phyloP scores from a whole-genome alignment of 345 rosid species.

The Heritiera fomes region DNA sequence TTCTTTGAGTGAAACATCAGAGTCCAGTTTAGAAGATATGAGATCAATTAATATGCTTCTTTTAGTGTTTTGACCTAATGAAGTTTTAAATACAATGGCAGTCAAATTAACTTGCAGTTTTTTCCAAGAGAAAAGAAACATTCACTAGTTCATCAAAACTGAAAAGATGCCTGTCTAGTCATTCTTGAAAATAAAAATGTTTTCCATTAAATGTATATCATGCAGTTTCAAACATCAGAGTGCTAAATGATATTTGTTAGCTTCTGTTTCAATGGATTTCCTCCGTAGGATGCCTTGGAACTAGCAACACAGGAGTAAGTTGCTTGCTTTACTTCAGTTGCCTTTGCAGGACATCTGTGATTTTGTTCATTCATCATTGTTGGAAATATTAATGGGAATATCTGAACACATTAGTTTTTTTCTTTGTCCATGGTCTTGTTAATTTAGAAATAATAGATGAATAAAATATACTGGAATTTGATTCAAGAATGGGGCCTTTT shows the following conservation, averaged over 20 bases:
- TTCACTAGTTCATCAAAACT: not conserved
- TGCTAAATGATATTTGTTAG: not conserved
- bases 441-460: not conserved
- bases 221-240: not conserved
- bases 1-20: not conserved
- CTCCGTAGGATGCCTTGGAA: not conserved
- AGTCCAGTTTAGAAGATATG: not conserved
- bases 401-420: not conserved
- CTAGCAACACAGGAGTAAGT: not conserved
- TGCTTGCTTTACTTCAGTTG: not conserved
- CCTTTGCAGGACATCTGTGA: not conserved
- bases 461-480: not conserved
- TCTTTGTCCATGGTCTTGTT: not conserved
- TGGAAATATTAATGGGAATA: not conserved
- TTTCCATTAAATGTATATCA: not conserved
- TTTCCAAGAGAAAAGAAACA: not conserved
- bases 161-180: not conserved
- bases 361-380: not conserved
- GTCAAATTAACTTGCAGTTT: not conserved
- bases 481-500: not conserved
- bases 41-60: not conserved
- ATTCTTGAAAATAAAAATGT: not conserved
- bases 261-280: not conserved
- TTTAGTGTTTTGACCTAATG: not conserved
- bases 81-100: conserved; percentile 1